Percentiles rank a stretch among this genome's conserved stretches.
Conservation (phyloP, 2,329 filamentous ascomycete species). For the Aspergillus fijiensis region DNA sequence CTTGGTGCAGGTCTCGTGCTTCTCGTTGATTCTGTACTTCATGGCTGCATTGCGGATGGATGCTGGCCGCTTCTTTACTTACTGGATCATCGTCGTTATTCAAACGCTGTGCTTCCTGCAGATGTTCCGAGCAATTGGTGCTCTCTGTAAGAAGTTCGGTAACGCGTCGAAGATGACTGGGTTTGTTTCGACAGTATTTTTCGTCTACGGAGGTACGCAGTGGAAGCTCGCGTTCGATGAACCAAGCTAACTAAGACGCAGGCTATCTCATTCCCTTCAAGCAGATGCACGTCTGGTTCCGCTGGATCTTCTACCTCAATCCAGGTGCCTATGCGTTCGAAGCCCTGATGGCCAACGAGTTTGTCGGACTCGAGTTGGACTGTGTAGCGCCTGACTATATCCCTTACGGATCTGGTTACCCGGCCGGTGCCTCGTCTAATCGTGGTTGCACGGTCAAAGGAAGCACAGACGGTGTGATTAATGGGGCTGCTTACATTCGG, state of each 20-base stretch:
- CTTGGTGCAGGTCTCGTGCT: conserved; percentile 56
- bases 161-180: conserved; percentile 49
- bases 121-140: conserved; percentile 51
- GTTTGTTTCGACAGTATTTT: conserved; percentile 41
- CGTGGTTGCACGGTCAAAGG: conserved; percentile 35
- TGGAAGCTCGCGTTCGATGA: background rate
- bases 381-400: conserved; percentile 54
- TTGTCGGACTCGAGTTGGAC: conserved; percentile 54
- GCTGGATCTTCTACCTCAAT: conserved; percentile 62
- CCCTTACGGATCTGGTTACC: conserved; percentile 47
- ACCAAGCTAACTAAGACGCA: background rate
- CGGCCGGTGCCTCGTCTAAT: conserved; percentile 19
- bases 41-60: conserved; percentile 56
- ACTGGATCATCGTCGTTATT: conserved; percentile 53
- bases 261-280: conserved; percentile 62
- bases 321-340: conserved; percentile 69
- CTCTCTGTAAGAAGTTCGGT: conserved; percentile 48
- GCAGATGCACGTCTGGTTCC: conserved; percentile 62
- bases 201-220: conserved; percentile 52
- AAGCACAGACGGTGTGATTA: conserved; percentile 38
- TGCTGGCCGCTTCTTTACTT: conserved; percentile 61
- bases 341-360: conserved; percentile 67
- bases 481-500: conserved; percentile 55
- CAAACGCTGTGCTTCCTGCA: conserved; percentile 53
- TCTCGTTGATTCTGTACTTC: conserved; percentile 61